A percentile compares a stretch with the other conserved stretches of the same genome.
phyloP scores from a whole-genome alignment of 1,139 yeast species.

The Yarrowia galli region DNA sequence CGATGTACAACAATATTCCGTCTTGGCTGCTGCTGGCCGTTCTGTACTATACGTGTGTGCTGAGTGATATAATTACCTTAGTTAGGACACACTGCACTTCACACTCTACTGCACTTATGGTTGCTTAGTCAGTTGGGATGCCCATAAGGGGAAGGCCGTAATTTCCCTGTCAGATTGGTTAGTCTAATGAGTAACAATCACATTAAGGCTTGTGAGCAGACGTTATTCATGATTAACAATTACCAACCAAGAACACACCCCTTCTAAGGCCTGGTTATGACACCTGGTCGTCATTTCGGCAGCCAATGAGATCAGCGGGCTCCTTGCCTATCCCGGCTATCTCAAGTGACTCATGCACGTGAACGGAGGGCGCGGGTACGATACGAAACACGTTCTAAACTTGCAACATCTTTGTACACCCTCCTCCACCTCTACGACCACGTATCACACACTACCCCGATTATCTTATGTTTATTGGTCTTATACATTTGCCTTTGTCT shows the following conservation, averaged over 20 bases:
- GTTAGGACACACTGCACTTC: neutral
- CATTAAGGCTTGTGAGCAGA: neutral
- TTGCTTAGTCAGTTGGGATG: slow-evolving; percentile 24
- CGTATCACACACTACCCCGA: too few relatives aligned
- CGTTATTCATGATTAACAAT: neutral
- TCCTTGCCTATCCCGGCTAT: slow-evolving; percentile 2
- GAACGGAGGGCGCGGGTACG: too few relatives aligned
- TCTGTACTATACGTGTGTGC: neutral
- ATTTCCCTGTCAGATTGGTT: neutral
- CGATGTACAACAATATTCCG: neutral
- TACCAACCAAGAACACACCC: neutral
- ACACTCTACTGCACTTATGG: neutral
- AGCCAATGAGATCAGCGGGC: neutral
- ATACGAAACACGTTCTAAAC: neutral
- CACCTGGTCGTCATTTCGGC: neutral
- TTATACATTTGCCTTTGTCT: slow-evolving; percentile 5
- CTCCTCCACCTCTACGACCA: too few relatives aligned
- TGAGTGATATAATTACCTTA: slow-evolving; percentile 28
- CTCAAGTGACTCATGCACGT: slow-evolving; percentile 13
- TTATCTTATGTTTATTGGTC: neutral
- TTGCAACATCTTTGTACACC: neutral
- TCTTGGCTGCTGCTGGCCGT: slow-evolving; percentile 13
- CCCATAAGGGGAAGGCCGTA: slow-evolving; percentile 4
- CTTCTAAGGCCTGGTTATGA: neutral
- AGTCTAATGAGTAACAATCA: neutral